A percentile compares a stretch with the other conserved stretches of the same genome.
phyloP scores from a whole-genome alignment of 2,329 filamentous ascomycete species.

The Dichotomopilus funicola region DNA sequence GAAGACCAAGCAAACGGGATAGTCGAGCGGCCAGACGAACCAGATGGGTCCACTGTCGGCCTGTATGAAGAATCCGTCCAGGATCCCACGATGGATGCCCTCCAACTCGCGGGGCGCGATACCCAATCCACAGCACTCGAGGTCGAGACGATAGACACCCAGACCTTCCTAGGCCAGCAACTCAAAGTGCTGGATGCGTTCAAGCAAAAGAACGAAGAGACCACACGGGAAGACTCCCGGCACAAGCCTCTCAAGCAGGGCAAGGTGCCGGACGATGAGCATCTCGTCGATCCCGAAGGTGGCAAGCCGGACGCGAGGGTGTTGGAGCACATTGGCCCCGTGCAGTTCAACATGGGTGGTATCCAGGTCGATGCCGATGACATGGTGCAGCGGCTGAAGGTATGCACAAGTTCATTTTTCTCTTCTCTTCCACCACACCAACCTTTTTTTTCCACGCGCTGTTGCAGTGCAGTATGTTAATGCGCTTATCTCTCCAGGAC shows the following conservation, averaged over 20 bases:
- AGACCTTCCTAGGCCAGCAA: conserved; percentile 70
- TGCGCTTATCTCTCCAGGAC: conserved; percentile 35
- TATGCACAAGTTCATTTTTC: conserved; percentile 30
- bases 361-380: conserved; percentile 95
- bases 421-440: neutral
- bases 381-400: conserved; percentile 81
- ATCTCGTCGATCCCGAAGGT: conserved; percentile 22
- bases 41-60: conserved; percentile 57
- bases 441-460: neutral
- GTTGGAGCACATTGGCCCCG: conserved; percentile 82
- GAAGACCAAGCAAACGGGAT: conserved; percentile 19
- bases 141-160: conserved; percentile 64
- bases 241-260: conserved; percentile 44
- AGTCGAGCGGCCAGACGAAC: conserved; percentile 3
- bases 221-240: conserved; percentile 28
- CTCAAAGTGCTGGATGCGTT: conserved; percentile 64
- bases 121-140: conserved; percentile 46
- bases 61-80: conserved; percentile 75
- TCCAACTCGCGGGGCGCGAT: conserved; percentile 46
- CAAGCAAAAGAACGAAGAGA: conserved; percentile 52
- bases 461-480: neutral
- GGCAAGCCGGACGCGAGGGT: conserved; percentile 37
- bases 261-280: conserved; percentile 26
- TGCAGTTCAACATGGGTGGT: conserved; percentile 97
- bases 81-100: conserved; percentile 61